Base-by-base conservation (phyloP, 139 green algal genomes). In the Coelastrella sp. region DNA sequence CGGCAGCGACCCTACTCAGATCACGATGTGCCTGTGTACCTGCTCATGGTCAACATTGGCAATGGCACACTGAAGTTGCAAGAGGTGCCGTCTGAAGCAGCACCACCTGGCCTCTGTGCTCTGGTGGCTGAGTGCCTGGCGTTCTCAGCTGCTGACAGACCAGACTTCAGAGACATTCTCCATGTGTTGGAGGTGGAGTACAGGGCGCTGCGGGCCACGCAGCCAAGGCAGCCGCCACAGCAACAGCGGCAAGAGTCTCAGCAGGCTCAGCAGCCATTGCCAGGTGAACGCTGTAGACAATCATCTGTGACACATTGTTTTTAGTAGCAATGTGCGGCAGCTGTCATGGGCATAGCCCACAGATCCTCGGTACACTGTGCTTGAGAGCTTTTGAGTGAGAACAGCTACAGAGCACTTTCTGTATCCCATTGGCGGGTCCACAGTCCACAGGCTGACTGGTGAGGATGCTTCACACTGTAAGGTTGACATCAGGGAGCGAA, bases 81-180 rank as follows among this genome's bases (percentile, higher is more conserved):
- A 27, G 86, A 87, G 8, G 82, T 94, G 61, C 87, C 90, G 19
- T 78, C 68, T 35, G 87, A 91, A 25, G 22, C 57, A 20, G 75
- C 89, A 24, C 82, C 92, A 82, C 61, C 74, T 17, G 73, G 92
- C 7, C 83, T 95, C 35, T 66, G 73, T 8, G 73, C 73, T 4
- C 79, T 95, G 83, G 81, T 92, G 17, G 87, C 91, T 20, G 70
- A 89, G 74, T 96, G 94, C 89, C 82, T 94, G 60, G 27, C 89
- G 1, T 91, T 88, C 74, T 3, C 88, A 27, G 89, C 92, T 3
- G 81, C 65, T 0, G 92, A 94, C 8, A 78, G 94, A 72, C 94
- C 94, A 15, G 85, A 82, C 59, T 96, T 95, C 84, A 56, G 89
- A 22, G 94, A 96, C 80, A 59, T 96, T 12, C 68, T 96, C 83